Percentiles rank a stretch among this genome's conserved stretches.
Evolutionary conservation across 768 basidiomycete species (phyloP).

Genomic region (Pilatotrama ljubarskyi): DNA sequence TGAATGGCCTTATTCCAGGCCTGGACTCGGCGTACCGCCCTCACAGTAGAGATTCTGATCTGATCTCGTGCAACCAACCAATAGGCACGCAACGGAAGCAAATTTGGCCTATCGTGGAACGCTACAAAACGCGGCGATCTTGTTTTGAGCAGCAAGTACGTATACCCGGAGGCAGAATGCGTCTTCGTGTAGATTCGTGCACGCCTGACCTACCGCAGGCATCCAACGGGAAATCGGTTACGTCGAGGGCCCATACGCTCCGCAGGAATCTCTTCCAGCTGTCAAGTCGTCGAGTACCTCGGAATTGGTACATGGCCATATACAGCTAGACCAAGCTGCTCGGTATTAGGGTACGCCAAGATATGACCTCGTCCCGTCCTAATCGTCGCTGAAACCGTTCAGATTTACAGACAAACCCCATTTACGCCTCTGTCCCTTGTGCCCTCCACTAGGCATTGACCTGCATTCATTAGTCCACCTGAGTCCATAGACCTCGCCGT

Average conservation of each 20-base stretch:
- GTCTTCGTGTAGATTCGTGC: neutral
- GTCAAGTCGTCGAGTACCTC: neutral
- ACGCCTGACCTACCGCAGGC: neutral
- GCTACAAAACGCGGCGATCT: neutral
- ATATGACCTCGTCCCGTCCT: neutral
- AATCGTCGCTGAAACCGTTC: slow-evolving; percentile 7
- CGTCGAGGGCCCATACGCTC: neutral
- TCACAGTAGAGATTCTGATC: neutral
- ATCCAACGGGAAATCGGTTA: neutral
- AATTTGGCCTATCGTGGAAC: neutral
- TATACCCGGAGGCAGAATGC: neutral
- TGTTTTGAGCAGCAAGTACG: neutral
- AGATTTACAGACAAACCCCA: slow-evolving; percentile 9
- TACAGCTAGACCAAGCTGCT: slow-evolving; percentile 4
- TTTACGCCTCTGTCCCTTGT: neutral
- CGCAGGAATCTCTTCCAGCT: neutral
- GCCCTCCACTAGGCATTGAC: slow-evolving; percentile 1
- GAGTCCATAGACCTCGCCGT: neutral
- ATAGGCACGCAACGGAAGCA: slow-evolving; percentile 1
- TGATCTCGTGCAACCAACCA: neutral
- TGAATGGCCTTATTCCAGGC: too few relatives aligned
- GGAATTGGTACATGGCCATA: neutral
- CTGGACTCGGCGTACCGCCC: neutral
- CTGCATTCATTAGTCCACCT: neutral
- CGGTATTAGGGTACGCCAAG: neutral